Conservation (phyloP, 2,329 filamentous ascomycete genomes). For the Cytospora piceicola region DNA sequence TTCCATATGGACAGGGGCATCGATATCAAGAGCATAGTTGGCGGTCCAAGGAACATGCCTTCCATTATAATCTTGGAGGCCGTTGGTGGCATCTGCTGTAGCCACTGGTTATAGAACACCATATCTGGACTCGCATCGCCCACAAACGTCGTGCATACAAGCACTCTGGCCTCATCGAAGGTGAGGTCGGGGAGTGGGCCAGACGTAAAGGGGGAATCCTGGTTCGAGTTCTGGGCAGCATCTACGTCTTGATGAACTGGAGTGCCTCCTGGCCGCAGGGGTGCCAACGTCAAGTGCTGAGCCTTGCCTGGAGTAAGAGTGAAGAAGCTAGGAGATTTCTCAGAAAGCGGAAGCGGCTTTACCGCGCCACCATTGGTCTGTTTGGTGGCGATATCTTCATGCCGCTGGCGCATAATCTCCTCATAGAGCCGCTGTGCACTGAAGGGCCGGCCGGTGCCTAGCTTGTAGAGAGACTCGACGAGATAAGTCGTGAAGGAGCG, state of each 20-base stretch:
- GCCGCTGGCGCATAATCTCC: conserved; percentile 53
- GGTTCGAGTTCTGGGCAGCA: conserved; percentile 37
- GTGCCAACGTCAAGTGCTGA: conserved; percentile 57
- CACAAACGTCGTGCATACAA: conserved; percentile 69
- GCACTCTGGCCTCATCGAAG: conserved; percentile 65
- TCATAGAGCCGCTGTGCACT: conserved; percentile 60
- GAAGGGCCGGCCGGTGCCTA: conserved; percentile 59
- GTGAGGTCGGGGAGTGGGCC: conserved; percentile 57
- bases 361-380: conserved; percentile 52
- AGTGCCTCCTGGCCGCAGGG: conserved; percentile 42
- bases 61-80: conserved; percentile 65
- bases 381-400: conserved; percentile 47
- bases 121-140: conserved; percentile 68
- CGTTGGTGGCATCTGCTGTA: conserved; percentile 61
- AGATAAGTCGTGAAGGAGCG: conserved; percentile 63
- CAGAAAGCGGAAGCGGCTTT: conserved; percentile 42
- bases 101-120: conserved; percentile 68
- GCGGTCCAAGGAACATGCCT: conserved; percentile 69
- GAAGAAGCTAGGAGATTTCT: conserved; percentile 56
- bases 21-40: conserved; percentile 68
- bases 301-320: conserved; percentile 58
- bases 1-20: conserved; percentile 68
- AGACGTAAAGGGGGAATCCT: conserved; percentile 43
- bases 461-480: conserved; percentile 57
- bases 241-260: conserved; percentile 19